Evolutionary conservation across 176 grass and related monocot genomes (phyloP).

Genomic region (Tuctoria greenei): DNA sequence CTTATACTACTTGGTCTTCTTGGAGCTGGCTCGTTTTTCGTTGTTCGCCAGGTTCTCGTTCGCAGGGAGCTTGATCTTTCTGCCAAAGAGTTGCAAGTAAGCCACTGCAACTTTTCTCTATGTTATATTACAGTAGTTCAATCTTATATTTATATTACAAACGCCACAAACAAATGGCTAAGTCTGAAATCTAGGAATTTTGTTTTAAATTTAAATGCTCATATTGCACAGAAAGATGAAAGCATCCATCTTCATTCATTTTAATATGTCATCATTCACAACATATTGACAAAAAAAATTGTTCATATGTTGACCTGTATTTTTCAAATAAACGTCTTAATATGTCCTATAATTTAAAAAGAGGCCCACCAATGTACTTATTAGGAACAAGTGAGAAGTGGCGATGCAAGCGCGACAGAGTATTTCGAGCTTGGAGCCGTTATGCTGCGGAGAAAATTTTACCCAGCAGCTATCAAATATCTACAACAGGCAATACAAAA

Average conservation of each 20-base stretch:
- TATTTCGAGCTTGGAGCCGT: conserved; percentile 98
- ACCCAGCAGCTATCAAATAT: conserved; percentile 92
- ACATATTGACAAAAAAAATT: neutral
- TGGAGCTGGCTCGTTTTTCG: conserved; percentile 84
- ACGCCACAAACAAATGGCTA: neutral
- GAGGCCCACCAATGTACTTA: neutral
- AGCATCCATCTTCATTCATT: neutral
- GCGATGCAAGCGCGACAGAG: conserved; percentile 83
- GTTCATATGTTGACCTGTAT: neutral
- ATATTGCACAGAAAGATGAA: neutral
- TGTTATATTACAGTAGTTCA: conserved; percentile 2
- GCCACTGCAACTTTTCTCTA: conserved; percentile 2
- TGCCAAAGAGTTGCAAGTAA: conserved; percentile 97
- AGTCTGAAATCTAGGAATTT: neutral
- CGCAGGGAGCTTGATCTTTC: conserved; percentile 97
- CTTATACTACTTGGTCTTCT: conserved; percentile 82
- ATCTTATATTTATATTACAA: neutral
- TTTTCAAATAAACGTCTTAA: neutral
- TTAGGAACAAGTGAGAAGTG: conserved; percentile 97
- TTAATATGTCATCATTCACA: neutral
- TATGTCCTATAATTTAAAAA: neutral
- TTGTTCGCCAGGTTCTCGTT: conserved; percentile 92
- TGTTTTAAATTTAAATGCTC: neutral
- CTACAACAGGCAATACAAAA: conserved; percentile 87
- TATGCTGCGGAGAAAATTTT: conserved; percentile 96